Evolutionary conservation across 176 grass and related monocot genomes (phyloP).

Genomic region (bread wheat (Triticum aestivum)): IWGSC_CS_RefSeq_v2.1 NC_057797.1:760761014-760761513

Average conservation of each 20-base stretch:
- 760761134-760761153: constrained; percentile 53
- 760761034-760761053: background rate
- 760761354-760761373: constrained; percentile 65
- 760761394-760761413: constrained; percentile 53
- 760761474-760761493: constrained; percentile 93
- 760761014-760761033: constrained; percentile 38
- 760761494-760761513: constrained; percentile 57
- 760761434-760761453: constrained; percentile 41
- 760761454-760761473: constrained; percentile 59
- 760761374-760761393: constrained; percentile 83
- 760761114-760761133: constrained; percentile 55
- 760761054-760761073: background rate
- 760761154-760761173: constrained; percentile 54
- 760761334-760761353: constrained; percentile 34
- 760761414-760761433: constrained; percentile 84
- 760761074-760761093: background rate
- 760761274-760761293: background rate
- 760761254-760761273: too few species aligned
- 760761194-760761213: constrained; percentile 44
- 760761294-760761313: background rate
- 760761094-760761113: constrained; percentile 44
- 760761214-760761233: constrained; percentile 42
- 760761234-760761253: too few species aligned
- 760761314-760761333: constrained; percentile 67
- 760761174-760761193: constrained; percentile 56